Evolutionary conservation across 2,329 filamentous ascomycete genomes (phyloP), one percentile per base, ranked within the genome.

Genomic region (Thelonectria olida): DNA sequence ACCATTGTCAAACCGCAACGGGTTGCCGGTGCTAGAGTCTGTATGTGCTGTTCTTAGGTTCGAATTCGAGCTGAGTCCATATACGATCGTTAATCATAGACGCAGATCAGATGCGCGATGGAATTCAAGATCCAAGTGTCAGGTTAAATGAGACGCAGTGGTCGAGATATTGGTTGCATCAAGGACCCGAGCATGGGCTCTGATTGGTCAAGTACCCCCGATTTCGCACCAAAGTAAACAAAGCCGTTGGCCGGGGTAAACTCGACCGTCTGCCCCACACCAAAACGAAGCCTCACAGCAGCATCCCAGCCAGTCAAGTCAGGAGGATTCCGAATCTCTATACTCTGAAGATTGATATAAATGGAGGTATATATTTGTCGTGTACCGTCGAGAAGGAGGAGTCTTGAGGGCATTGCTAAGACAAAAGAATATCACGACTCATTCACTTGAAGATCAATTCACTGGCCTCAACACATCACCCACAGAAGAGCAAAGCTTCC

Each of bases 141-240:
- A 15, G 10, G 25, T 6, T 27, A 9, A 15, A 34, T 34, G 31
- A 34, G 13, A 4, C 12, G 31, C 31, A 34, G 31, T 13, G 31
- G 31, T 34, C 31, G 31, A 34, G 31, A 34, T 34, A 34, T 34
- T 48, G 45, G 17, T 22, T 27, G 38, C 38, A 31, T 31, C 38
- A 36, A n/a, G 8, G 6, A 28, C 23, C 36, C 23, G 5, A 39
- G 41, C 41, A 22, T 44, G 45, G 34, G 27, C 52, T 44, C 38
- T 41, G 19, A 54, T 9, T 61, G 31, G 52, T 22, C 13, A 52
- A 39, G 20, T 22, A 20, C 23, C 31, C 10, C 22, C 5, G 36
- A 51, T 49, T 31, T 49, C n/a, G 48, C 49, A 36, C 42, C 28
- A 19, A 56, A 47, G 58, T 56, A 58, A 58, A 58, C 59, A 58